Evolutionary conservation across 352 stramenopile species (phyloP), one percentile per base, ranked within the genome.

Genomic region (Phytophthora pini): DNA sequence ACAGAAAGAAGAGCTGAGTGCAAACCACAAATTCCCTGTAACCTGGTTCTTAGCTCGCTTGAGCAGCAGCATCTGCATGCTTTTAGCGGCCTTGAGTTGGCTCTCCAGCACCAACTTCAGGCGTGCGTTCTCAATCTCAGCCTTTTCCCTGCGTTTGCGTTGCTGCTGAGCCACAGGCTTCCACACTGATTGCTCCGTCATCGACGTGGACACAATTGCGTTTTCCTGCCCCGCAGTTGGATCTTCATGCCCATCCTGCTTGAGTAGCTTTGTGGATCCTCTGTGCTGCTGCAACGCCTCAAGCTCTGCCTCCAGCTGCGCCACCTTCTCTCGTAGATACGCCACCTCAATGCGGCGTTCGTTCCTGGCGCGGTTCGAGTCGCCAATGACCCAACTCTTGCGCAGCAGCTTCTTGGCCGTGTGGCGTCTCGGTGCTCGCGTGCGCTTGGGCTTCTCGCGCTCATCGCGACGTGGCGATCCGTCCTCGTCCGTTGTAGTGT

Each of bases 71-170:
- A 65, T 55, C 44, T 78, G 66, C 70, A 78, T 76, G 48, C 56
- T 70, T 48, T 76, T 79, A 41, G 71, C 71, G 22, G 70, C 65
- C 47, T 79, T 79, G 6, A 79, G 62, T 56, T 81, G 73, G 15
- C 73, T 71, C 57, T 79, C 70, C 36, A 81, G 66, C 17, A 81
- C 66, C 29, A 76, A 56, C 43, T 81, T 81, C 15, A 81, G 61
- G 13, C 73, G 54, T 7, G 70, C 63, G 46, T 81, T 81, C 41
- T 81, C 73, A 15, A 72, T 70, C 61, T 81, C 69, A 8, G 73
- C 63, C 44, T 74, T 75, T 40, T 71, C 50, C 29, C 69, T 49
- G 6, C 70, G 63, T 40, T 73, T 68, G 1, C 66, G 56, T 38
- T 81, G 73, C 17, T 73, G 69, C 6, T 61, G 48, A 4, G 65